Percentiles rank a stretch among this genome's conserved stretches.
Evolutionary conservation across 1,284 basidiomycete genomes (phyloP).

Genomic region (Ustilago nuda): DNA sequence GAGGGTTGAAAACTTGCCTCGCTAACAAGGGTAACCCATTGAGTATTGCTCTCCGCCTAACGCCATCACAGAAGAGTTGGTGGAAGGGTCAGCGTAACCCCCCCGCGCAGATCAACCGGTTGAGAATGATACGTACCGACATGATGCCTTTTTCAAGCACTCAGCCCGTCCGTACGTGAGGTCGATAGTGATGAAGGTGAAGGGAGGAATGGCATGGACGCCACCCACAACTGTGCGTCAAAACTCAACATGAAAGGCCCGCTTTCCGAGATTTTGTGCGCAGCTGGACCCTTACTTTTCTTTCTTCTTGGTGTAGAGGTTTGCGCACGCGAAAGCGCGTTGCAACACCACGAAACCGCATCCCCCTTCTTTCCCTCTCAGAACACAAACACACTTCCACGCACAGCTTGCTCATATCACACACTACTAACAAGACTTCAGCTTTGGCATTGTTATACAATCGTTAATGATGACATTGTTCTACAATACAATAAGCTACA

Average conservation of each 20-base stretch:
- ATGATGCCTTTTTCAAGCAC: background rate
- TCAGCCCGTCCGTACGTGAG: background rate
- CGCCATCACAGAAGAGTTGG: too few species aligned
- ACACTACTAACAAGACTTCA: background rate
- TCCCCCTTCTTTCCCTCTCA: background rate
- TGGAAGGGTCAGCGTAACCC: too few species aligned
- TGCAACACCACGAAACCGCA: background rate
- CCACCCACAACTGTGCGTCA: constrained; percentile 1
- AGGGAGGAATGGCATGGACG: background rate
- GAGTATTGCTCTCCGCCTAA: constrained; percentile 12
- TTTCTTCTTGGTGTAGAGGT: constrained; percentile 13
- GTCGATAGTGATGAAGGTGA: background rate
- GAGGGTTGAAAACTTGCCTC: constrained; percentile 38
- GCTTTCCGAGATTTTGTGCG: constrained; percentile 3
- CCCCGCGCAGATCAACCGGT: too few species aligned
- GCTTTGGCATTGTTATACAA: constrained; percentile 2
- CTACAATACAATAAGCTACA: constrained; percentile 10
- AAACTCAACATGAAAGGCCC: background rate
- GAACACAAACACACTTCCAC: background rate
- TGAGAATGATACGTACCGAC: constrained; percentile 5
- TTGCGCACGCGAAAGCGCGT: constrained; percentile 3
- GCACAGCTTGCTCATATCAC: background rate
- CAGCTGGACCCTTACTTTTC: constrained; percentile 20
- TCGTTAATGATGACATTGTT: background rate
- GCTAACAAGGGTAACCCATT: constrained; percentile 64